phyloP scores from a whole-genome alignment of 2,329 filamentous ascomycete species.

The Thielaviopsis euricoi region DNA sequence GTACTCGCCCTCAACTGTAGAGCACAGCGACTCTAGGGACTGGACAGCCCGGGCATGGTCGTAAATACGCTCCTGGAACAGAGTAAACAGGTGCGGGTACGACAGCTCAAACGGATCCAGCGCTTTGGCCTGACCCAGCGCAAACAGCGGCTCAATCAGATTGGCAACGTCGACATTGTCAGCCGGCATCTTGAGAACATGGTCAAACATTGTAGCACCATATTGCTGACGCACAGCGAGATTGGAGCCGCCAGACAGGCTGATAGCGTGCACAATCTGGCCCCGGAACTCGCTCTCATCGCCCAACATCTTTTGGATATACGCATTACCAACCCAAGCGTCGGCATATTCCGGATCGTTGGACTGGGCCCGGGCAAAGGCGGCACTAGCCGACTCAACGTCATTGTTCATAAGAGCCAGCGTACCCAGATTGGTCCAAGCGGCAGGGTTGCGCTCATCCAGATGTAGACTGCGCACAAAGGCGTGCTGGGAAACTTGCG shows the following conservation, averaged over 20 bases:
- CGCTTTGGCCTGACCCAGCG: constrained; percentile 61
- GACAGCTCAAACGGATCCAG: constrained; percentile 55
- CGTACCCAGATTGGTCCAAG: constrained; percentile 83
- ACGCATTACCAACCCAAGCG: constrained; percentile 85
- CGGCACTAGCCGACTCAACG: constrained; percentile 68
- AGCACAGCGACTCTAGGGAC: constrained; percentile 50
- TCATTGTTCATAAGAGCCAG: constrained; percentile 78
- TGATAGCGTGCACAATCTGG: constrained; percentile 86
- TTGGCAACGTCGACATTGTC: constrained; percentile 34
- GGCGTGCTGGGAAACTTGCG: constrained; percentile 78
- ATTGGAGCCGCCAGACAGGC: constrained; percentile 68
- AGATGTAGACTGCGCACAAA: constrained; percentile 86
- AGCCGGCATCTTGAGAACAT: constrained; percentile 42
- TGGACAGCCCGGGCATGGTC: constrained; percentile 48
- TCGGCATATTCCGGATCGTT: constrained; percentile 86
- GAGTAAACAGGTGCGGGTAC: constrained; percentile 59
- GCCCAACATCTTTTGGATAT: constrained; percentile 63
- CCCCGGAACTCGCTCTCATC: constrained; percentile 62
- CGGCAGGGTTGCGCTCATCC: constrained; percentile 68
- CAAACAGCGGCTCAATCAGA: constrained; percentile 77
- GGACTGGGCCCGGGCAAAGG: constrained; percentile 81
- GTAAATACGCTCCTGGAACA: constrained; percentile 67
- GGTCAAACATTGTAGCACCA: constrained; percentile 65
- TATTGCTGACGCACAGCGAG: constrained; percentile 63
- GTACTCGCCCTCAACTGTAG: constrained; percentile 60